Evolutionary conservation across 2,329 filamentous ascomycete species (phyloP).

Genomic region (Alternaria arbusti): DNA sequence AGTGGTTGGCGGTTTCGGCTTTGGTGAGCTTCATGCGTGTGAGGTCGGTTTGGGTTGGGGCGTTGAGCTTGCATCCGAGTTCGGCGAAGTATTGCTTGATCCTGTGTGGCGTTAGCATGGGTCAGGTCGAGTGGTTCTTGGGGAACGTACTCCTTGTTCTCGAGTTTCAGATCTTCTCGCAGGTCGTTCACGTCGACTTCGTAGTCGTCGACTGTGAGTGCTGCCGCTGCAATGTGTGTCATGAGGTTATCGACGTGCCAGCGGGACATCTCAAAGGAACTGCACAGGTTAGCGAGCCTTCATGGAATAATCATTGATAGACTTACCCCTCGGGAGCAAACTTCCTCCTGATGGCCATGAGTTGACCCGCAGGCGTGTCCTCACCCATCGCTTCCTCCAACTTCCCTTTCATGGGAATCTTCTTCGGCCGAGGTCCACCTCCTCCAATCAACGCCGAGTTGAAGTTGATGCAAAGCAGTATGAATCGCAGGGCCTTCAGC

Average conservation of each 20-base stretch:
- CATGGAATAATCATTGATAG: too few relatives aligned
- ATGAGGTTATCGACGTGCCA: conserved; percentile 74
- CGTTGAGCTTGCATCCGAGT: conserved; percentile 70
- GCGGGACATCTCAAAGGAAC: conserved; percentile 65
- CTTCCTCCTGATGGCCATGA: conserved; percentile 60
- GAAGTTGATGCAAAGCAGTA: conserved; percentile 58
- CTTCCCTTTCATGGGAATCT: conserved; percentile 67
- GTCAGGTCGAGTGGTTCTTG: too few relatives aligned
- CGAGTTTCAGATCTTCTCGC: conserved; percentile 73
- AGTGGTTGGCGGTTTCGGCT: conserved; percentile 65
- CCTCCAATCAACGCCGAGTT: conserved; percentile 48
- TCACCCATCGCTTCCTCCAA: conserved; percentile 68
- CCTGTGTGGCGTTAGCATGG: conserved; percentile 31
- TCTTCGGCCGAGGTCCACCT: conserved; percentile 49
- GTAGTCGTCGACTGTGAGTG: conserved; percentile 75
- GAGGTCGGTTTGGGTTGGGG: conserved; percentile 56
- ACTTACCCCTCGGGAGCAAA: conserved; percentile 58
- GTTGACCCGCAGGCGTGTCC: conserved; percentile 28
- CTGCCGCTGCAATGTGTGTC: conserved; percentile 75
- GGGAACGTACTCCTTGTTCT: conserved; percentile 65
- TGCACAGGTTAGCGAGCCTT: conserved; percentile 20
- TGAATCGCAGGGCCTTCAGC: conserved; percentile 58
- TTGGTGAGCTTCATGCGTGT: conserved; percentile 65
- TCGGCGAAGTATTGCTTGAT: conserved; percentile 76
- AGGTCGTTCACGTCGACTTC: conserved; percentile 74